These are phyloP conservation scores for Colletotrichum sp. DNA, from an alignment of 2,329 filamentous ascomycete genomes.

Conservation along the genomic window DNA sequence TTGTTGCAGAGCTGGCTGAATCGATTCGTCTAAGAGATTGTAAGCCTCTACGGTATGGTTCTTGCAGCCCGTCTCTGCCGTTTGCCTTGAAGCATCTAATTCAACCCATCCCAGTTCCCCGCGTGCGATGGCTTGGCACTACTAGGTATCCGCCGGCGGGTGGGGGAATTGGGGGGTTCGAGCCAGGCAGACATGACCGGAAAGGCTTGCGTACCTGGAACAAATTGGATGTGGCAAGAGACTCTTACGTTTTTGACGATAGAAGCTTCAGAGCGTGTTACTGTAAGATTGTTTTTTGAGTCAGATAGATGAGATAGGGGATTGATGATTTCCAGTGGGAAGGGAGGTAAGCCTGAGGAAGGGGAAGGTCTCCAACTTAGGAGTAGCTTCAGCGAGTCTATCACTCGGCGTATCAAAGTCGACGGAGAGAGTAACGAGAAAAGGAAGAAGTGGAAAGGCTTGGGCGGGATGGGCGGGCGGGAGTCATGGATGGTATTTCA, in stretches of 20 bases:
- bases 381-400: background rate
- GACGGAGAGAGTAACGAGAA: background rate
- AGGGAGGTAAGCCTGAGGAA: background rate
- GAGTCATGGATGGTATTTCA: constrained; percentile 30
- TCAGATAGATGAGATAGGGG: background rate
- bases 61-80: background rate
- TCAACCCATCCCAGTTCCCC: background rate
- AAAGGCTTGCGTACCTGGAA: background rate
- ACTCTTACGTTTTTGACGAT: background rate
- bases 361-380: constrained; percentile 1
- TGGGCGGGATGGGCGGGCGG: constrained; percentile 1
- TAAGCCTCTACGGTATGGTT: background rate
- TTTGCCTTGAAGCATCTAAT: background rate
- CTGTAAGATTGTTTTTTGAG: background rate
- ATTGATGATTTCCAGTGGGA: background rate
- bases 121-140: background rate
- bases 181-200: background rate
- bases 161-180: background rate
- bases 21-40: background rate
- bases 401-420: background rate
- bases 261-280: background rate
- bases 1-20: background rate
- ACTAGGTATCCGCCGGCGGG: background rate
- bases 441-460: background rate
- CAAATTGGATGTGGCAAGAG: background rate